Evolutionary conservation across 1,284 basidiomycete species (phyloP), one percentile per base, ranked within the genome.

Genomic region (Ceraceosorus bombacis): DNA sequence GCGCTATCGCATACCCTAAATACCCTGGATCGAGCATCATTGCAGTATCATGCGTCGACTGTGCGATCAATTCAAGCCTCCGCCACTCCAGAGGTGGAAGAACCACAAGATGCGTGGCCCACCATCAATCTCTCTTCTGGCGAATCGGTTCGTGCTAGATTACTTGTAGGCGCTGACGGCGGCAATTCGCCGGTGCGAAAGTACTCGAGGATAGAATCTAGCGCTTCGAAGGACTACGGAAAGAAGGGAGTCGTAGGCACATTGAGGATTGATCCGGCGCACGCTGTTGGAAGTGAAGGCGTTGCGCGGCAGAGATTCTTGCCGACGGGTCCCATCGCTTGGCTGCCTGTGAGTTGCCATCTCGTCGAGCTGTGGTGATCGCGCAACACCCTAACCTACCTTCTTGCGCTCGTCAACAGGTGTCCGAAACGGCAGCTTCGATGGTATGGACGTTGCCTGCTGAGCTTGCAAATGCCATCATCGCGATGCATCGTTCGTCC

Each of bases 401-500:
- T 66, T 12, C 10, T 49, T 41, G n/a, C 38, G 38, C 5, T 46
- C 54, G 13, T 41, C 53, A 43, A 41, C 66, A 66, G 86, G 68
- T 92, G 37, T 77, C 88, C 0, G 81, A 86, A 1, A 86, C 85
- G 0, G 80, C 82, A 0, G 91, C 89, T 5, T 94, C 93, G 1
- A 82, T 98, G 60, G 95, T 97, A 5, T 98, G 95, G 95, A 93
- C 91, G 9, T 93, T 90, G 27, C 85, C 83, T 58, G 90, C 92
- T 0, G 73, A 81, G 6, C 81, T 94, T 5, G 90, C 91, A 1
- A 80, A 83, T 27, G 85, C 86, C 0, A 81, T 97, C 51, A 86
- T 87, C 51, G 81, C 83, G 10, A 82, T 86, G 3, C 85, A 87
- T 9, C 83, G 67, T 50, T 63, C 66, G 12, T 64, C 69, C 61